A percentile compares a stretch with the other conserved stretches of the same genome.
Evolutionary conservation across 2,329 filamentous ascomycete species (phyloP).

Genomic region (Cladobotryum protrusum): DNA sequence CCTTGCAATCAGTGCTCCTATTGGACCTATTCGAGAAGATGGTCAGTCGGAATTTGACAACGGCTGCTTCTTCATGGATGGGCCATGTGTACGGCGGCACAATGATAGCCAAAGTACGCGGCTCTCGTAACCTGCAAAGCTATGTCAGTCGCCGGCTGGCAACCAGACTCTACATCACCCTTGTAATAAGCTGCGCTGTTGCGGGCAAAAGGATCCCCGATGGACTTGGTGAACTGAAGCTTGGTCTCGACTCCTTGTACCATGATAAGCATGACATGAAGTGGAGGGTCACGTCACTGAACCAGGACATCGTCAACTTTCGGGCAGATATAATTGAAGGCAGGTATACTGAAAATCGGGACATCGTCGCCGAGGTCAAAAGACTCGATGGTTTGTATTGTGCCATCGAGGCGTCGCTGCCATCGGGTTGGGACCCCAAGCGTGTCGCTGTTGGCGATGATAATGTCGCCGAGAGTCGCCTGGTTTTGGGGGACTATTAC

Average conservation of each 20-base stretch:
- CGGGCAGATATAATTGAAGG: conserved; percentile 12
- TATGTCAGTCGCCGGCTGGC: conserved; percentile 10
- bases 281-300: conserved; percentile 16
- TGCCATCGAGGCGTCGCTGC: conserved; percentile 8
- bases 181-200: conserved; percentile 8
- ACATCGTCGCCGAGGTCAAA: background rate
- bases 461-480: background rate
- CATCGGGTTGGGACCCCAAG: conserved; percentile 10
- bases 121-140: conserved; percentile 6
- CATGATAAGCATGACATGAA: conserved; percentile 14
- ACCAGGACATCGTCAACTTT: conserved; percentile 14
- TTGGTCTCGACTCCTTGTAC: conserved; percentile 5
- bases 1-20: conserved; percentile 19
- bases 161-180: conserved; percentile 13
- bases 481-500: conserved; percentile 14
- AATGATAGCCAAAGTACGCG: conserved; percentile 12
- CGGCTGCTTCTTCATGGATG: conserved; percentile 10
- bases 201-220: conserved; percentile 12
- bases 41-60: conserved; percentile 12
- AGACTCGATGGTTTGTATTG: conserved; percentile 2
- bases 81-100: conserved; percentile 19
- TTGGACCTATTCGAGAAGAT: conserved; percentile 25
- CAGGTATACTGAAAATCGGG: conserved; percentile 1
- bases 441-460: background rate
- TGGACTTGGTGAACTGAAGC: conserved; percentile 4